These are phyloP conservation scores for Xerocomellus chrysenteron DNA, from an alignment of 768 basidiomycete species.

Conservation along the genomic window DNA sequence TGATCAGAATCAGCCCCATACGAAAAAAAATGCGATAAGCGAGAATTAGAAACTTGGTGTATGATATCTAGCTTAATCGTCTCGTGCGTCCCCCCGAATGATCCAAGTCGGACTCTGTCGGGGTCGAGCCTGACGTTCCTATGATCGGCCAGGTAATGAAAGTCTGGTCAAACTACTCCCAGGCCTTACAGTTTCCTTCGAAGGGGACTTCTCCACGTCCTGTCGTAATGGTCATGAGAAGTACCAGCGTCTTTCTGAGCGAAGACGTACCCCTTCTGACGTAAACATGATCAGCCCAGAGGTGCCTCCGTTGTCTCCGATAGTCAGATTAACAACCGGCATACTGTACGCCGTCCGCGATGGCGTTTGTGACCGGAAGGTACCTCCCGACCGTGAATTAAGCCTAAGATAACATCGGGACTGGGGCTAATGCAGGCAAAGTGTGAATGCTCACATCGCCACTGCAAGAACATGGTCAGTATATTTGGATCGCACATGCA, in stretches of 20 bases:
- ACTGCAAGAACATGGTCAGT: slow-evolving; percentile 5
- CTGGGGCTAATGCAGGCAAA: not conserved
- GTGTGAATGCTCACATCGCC: slow-evolving; percentile 11
- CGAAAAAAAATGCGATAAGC: not conserved
- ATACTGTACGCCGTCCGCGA: slow-evolving; percentile 5
- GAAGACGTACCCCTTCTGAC: slow-evolving; percentile 2
- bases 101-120: not conserved
- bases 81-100: not conserved
- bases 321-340: slow-evolving; percentile 4
- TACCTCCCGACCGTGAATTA: slow-evolving; percentile 9
- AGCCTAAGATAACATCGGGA: slow-evolving; percentile 8
- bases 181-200: not conserved
- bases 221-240: slow-evolving; percentile 5
- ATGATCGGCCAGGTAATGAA: not conserved
- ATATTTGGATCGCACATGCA: not conserved
- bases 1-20: not conserved
- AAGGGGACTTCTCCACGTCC: not conserved
- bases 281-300: not conserved
- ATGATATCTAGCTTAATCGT: not conserved
- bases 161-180: not conserved
- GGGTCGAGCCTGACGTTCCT: not conserved
- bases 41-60: not conserved
- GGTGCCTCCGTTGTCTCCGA: not conserved
- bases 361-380: not conserved
- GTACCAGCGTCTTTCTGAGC: not conserved